Base-by-base conservation (phyloP, 2,329 filamentous ascomycete genomes). In the Ophiostoma sp. region DNA sequence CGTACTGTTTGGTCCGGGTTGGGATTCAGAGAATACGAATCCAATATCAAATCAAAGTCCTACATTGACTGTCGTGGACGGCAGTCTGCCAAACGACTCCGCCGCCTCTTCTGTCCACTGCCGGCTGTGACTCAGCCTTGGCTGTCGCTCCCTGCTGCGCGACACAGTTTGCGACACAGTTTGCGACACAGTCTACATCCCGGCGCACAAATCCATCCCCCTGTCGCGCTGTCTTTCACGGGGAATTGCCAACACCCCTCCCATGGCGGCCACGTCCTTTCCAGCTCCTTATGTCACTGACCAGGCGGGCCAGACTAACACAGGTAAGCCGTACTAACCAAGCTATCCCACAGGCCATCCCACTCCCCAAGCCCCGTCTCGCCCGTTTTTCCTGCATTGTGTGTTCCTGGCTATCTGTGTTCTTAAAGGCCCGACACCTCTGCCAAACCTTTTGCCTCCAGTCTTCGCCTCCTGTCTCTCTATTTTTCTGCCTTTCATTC, bases 41-140 rank as follows among this genome's bases (percentile, higher is more conserved):
- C 27, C 49, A 27, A 27, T 18, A 9, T 55, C 49, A 55, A 18
- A 42, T n/a, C 14, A 63, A 67, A 55, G 47, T 60, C 55, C 55
- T 60, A 60, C 55, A 63, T 62, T 18, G 16, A 9, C 58, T 40
- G 9, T 62, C 38, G 58, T n/a, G 38, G 60, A 27, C 60, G 16
- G 16, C 60, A 41, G 14, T 42, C 60, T 42, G 16, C 55, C 27
- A 60, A 18, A 12, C 55, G 11, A 60, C 40, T 63, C 60, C 8
- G 60, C 38, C 47, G 64, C 64, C 47, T 64, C 42, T 11, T 64
- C 63, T 11, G 42, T 36, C 18, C 63, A n/a, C 40, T 18, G 63
- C 11, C 40, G 44, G 63, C n/a, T 64, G 63, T 64, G 63, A 64
- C 63, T 64, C 63, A 64, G 63, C 63, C 63, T 64, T 64, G 42